These are phyloP conservation scores for Mycena citricolor DNA, from an alignment of 1,284 basidiomycete species.

Conservation along the genomic window DNA sequence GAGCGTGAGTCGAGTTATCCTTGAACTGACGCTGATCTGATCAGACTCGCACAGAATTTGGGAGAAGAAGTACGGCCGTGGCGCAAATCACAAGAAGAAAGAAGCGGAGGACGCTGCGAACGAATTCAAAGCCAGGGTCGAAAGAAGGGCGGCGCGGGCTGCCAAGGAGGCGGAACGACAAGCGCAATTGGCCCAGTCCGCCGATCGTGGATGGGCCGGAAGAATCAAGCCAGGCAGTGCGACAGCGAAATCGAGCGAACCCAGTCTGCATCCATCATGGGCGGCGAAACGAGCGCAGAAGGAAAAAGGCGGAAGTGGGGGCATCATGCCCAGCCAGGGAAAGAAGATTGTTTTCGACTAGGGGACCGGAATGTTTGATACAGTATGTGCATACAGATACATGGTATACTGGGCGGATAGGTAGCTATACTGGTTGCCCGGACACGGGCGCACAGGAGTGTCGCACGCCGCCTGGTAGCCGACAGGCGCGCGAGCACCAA, in stretches of 20 bases:
- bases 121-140: slow-evolving; percentile 38
- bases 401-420: not conserved
- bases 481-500: slow-evolving; percentile 71
- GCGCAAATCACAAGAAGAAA: slow-evolving; percentile 88
- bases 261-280: slow-evolving; percentile 90
- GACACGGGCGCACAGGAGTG: slow-evolving; percentile 3
- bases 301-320: slow-evolving; percentile 51
- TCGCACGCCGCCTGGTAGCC: slow-evolving; percentile 49
- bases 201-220: slow-evolving; percentile 14
- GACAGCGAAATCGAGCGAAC: slow-evolving; percentile 57
- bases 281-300: slow-evolving; percentile 83
- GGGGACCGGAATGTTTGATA: too few relatives aligned
- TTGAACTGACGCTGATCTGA: slow-evolving; percentile 4
- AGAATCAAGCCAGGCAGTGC: slow-evolving; percentile 28
- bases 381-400: too few relatives aligned
- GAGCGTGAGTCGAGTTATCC: slow-evolving; percentile 69
- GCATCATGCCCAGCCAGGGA: slow-evolving; percentile 60
- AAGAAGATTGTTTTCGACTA: slow-evolving; percentile 50
- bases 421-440: not conserved
- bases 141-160: slow-evolving; percentile 13
- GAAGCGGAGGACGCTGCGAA: slow-evolving; percentile 39
- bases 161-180: slow-evolving; percentile 8
- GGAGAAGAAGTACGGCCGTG: slow-evolving; percentile 93
- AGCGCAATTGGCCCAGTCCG: slow-evolving; percentile 8
- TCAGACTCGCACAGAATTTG: slow-evolving; percentile 77